Conservation (phyloP, 1,139 yeast genomes). For the Sugiyamaella grinbergsii region DNA sequence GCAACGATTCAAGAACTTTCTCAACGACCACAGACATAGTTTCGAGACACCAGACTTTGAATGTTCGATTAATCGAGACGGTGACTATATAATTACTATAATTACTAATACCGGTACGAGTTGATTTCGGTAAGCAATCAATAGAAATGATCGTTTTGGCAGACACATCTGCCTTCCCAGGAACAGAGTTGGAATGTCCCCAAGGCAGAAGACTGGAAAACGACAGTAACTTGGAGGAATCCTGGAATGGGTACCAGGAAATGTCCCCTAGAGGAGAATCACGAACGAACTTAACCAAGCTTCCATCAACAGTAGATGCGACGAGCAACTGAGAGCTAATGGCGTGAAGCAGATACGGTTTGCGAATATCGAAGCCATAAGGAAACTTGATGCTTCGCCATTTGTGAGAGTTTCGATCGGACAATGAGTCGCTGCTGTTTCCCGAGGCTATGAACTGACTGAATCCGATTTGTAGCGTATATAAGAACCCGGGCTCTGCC, state of each 20-base stretch:
- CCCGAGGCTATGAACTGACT: slow-evolving; percentile 25
- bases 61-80: slow-evolving; percentile 35
- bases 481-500: slow-evolving; percentile 34
- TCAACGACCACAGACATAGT: slow-evolving; percentile 25
- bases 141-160: slow-evolving; percentile 35
- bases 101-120: neutral
- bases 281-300: slow-evolving; percentile 55
- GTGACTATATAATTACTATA: slow-evolving; percentile 31
- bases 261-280: slow-evolving; percentile 34
- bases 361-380: slow-evolving; percentile 69
- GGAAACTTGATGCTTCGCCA: slow-evolving; percentile 49
- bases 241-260: slow-evolving; percentile 30
- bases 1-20: slow-evolving; percentile 3
- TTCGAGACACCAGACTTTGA: slow-evolving; percentile 39
- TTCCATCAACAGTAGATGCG: slow-evolving; percentile 69
- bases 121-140: slow-evolving; percentile 23
- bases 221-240: slow-evolving; percentile 26
- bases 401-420: slow-evolving; percentile 27
- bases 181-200: slow-evolving; percentile 36
- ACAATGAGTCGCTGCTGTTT: slow-evolving; percentile 15
- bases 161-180: slow-evolving; percentile 39
- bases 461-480: slow-evolving; percentile 32
- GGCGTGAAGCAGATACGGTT: slow-evolving; percentile 58
- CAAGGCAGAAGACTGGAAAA: slow-evolving; percentile 29
- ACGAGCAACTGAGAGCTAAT: slow-evolving; percentile 50